These are phyloP conservation scores for Wallemia mellicola DNA, from an alignment of 1,284 basidiomycete species.

Conservation along the genomic window DNA sequence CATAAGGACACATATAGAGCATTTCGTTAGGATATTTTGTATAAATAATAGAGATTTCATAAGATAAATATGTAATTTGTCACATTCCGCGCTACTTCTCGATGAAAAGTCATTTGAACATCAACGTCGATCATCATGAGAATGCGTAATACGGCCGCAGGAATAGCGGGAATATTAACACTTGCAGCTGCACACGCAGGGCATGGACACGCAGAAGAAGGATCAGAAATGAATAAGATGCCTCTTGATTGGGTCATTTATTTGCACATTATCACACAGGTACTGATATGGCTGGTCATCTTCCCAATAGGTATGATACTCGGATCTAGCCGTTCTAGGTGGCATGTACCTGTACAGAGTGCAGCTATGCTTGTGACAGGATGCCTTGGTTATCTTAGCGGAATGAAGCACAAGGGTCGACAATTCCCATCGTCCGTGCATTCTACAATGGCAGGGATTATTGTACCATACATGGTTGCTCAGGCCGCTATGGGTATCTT, in stretches of 20 bases:
- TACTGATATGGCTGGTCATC: constrained; percentile 42
- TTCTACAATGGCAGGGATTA: constrained; percentile 29
- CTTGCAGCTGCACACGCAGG: neutral
- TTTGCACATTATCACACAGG: constrained; percentile 31
- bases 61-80: no score
- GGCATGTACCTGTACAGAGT: constrained; percentile 59
- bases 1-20: neutral
- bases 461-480: constrained; percentile 30
- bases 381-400: constrained; percentile 34
- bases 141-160: neutral
- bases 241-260: neutral
- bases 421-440: constrained; percentile 31
- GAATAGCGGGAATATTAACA: neutral
- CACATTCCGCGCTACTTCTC: no score
- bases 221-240: neutral
- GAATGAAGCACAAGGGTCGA: constrained; percentile 49
- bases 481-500: constrained; percentile 58
- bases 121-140: neutral
- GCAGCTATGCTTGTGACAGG: constrained; percentile 35
- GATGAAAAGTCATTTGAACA: no score
- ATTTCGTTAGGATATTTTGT: no score
- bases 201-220: neutral
- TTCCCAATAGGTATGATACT: constrained; percentile 70
- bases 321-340: constrained; percentile 26
- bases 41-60: no score